phyloP scores from a whole-genome alignment of 2,329 filamentous ascomycete genomes.

The Alternaria solani region DNA sequence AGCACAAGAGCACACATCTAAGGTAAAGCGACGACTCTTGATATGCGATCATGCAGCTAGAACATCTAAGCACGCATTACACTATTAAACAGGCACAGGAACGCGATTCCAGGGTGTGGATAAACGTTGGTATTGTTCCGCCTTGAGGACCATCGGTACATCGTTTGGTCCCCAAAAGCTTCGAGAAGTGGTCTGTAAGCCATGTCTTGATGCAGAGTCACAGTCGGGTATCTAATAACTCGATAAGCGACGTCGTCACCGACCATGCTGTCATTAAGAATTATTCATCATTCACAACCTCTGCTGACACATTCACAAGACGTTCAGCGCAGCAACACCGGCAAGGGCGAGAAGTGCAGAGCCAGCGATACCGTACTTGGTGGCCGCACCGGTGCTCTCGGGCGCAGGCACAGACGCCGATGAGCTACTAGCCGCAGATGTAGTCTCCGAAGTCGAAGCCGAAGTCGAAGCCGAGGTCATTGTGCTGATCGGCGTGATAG shows the following conservation, averaged over 20 bases:
- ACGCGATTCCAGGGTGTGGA: not conserved
- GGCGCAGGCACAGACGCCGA: slow-evolving; percentile 22
- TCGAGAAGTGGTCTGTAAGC: not conserved
- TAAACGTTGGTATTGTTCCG: not conserved
- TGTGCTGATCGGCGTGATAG: not conserved
- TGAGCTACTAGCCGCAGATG: slow-evolving; percentile 10
- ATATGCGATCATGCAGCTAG: not conserved
- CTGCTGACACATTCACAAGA: slow-evolving; percentile 17
- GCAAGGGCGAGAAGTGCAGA: slow-evolving; percentile 31
- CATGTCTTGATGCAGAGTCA: not conserved
- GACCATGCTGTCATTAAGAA: not conserved
- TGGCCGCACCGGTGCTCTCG: slow-evolving; percentile 33
- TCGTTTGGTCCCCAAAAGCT: not conserved
- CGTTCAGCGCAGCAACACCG: slow-evolving; percentile 32
- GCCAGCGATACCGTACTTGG: slow-evolving; percentile 27
- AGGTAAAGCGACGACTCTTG: no score
- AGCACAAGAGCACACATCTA: no score
- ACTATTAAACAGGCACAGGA: not conserved
- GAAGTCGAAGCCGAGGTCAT: not conserved
- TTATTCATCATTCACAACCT: not conserved
- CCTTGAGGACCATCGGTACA: not conserved
- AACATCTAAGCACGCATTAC: not conserved
- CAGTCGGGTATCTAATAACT: not conserved
- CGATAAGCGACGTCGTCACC: not conserved
- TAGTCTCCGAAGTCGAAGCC: slow-evolving; percentile 9